These are phyloP conservation scores for Xerocomellus dryophilus DNA, from an alignment of 768 basidiomycete genomes.

Conservation along the genomic window DNA sequence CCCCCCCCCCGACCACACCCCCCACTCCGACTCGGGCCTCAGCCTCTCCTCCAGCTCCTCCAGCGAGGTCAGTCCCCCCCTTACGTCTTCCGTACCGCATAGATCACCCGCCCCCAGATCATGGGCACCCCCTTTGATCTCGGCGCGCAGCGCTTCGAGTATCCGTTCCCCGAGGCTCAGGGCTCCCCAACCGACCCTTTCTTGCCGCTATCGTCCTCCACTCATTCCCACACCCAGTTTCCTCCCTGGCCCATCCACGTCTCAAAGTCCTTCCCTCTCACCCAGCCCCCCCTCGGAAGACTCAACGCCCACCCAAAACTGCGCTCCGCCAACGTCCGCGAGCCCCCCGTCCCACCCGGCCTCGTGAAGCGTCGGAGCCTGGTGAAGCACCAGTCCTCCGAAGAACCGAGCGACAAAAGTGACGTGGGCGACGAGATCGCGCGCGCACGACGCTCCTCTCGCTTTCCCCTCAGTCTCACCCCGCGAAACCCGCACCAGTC, in stretches of 20 bases:
- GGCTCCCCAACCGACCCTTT: constrained; percentile 29
- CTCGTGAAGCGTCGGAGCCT: constrained; percentile 29
- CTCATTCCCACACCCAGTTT: constrained; percentile 22
- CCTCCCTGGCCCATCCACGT: constrained; percentile 29
- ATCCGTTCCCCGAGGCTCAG: constrained; percentile 32
- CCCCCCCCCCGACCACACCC: constrained; percentile 4
- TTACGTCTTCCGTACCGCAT: too few species aligned
- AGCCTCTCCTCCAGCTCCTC: constrained; percentile 33
- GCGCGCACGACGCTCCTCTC: constrained; percentile 10
- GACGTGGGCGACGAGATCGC: constrained; percentile 19
- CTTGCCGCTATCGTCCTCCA: constrained; percentile 21
- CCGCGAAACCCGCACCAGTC: too few species aligned
- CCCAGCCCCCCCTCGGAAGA: constrained; percentile 26
- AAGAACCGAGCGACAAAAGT: constrained; percentile 30
- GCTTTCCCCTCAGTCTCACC: background rate
- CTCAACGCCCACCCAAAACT: constrained; percentile 31
- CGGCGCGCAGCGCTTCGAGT: constrained; percentile 33
- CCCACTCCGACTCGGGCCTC: constrained; percentile 30
- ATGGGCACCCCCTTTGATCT: constrained; percentile 35
- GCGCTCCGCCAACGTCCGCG: constrained; percentile 25
- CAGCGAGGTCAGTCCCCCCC: constrained; percentile 26
- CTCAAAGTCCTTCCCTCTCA: constrained; percentile 32
- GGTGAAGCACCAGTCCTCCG: constrained; percentile 26
- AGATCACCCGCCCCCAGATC: constrained; percentile 18
- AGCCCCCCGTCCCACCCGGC: constrained; percentile 32